Evolutionary conservation across 2,329 filamentous ascomycete species (phyloP), one percentile per base, ranked within the genome.

Genomic region (Scopulariopsis brevicaulis): DNA sequence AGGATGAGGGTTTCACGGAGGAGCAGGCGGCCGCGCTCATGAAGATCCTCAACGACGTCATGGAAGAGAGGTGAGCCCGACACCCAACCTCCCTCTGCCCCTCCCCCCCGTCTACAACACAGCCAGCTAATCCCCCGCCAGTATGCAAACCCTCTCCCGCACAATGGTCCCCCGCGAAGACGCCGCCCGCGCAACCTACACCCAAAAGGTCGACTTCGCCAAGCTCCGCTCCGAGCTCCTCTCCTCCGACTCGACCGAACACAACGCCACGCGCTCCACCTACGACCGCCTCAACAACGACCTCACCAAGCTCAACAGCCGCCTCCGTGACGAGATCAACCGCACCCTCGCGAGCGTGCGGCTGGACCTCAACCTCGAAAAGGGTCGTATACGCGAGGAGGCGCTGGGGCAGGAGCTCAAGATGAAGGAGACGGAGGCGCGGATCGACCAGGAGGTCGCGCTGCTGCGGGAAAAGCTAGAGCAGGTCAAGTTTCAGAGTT

Each of bases 91-190:
- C 14, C 15, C 22, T 24, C 54, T 22, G 40, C 54, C 28, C 20
- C n/a, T 37, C 34, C 25, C 14, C 24, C 28, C 28, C 8, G 28
- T 32, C 28, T 8, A 32, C 7, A 14, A 10, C 24, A 6, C 32
- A 32, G n/a, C 25, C 54, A 32, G 43, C 56, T n/a, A n/a, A 15
- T 35, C 34, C 32, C 43, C 12, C 24, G 7, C 14, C 11, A 89
- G 90, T 69, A 97, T 99, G 65, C 93, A 96, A 71, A 97, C 97
- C 72, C 81, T 99, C 55, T 97, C 93, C 0, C 86, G 93, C 62
- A 97, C 93, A 18, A 99, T 99, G 94, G 94, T 99, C 50, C 82
- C 96, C 53, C 90, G 92, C 67, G 94, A 99, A 74, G 94, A 96
- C 74, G 84, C 90, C 62, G 88, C 90, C 67, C 89, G 89, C 68